Evolutionary conservation across 1,284 basidiomycete species (phyloP).

Genomic region (Neolentinus lepideus): DNA sequence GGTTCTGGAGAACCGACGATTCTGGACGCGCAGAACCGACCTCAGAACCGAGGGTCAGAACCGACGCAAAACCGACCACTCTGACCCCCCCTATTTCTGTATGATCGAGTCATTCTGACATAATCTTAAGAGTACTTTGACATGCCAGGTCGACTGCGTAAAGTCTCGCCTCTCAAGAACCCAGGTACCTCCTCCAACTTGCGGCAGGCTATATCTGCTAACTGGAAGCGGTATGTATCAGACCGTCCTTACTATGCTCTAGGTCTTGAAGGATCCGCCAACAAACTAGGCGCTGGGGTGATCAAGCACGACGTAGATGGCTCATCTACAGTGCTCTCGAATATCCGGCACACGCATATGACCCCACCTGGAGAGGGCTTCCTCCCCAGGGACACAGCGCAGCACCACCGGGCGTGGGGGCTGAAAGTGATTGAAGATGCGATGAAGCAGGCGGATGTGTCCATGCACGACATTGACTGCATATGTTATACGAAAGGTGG

Average conservation of each 20-base stretch:
- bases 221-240: constrained; percentile 17
- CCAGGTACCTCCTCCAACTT: constrained; percentile 21
- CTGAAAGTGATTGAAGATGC: constrained; percentile 80
- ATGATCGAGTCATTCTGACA: too few species aligned
- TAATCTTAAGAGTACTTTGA: too few species aligned
- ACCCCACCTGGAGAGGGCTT: constrained; percentile 98
- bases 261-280: constrained; percentile 93
- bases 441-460: constrained; percentile 63
- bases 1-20: too few species aligned
- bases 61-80: too few species aligned
- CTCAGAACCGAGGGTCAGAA: too few species aligned
- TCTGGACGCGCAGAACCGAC: too few species aligned
- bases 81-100: too few species aligned
- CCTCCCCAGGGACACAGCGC: constrained; percentile 89
- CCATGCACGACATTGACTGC: constrained; percentile 80
- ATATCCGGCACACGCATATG: constrained; percentile 95
- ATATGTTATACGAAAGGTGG: constrained; percentile 94
- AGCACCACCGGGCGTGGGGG: constrained; percentile 94
- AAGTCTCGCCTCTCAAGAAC: constrained; percentile 21
- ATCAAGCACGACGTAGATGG: constrained; percentile 78
- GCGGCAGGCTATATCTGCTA: not conserved
- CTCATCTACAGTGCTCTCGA: constrained; percentile 65
- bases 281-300: constrained; percentile 96
- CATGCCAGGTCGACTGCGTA: constrained; percentile 14
- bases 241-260: constrained; percentile 67